phyloP scores from a whole-genome alignment of 306 rosid genomes.

The Rubus idaeus region DNA sequence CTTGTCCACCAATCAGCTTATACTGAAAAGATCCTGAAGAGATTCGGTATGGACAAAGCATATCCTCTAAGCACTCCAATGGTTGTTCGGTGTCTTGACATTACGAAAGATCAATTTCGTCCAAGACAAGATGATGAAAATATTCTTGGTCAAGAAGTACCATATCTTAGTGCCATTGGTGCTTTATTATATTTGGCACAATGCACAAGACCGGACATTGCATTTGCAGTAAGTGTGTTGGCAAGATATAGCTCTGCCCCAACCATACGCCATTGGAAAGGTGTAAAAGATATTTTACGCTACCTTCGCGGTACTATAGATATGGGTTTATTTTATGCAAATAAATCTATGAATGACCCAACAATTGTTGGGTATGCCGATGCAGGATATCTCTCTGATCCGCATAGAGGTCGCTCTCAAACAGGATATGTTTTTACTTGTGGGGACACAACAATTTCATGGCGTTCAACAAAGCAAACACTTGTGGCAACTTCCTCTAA shows the following conservation, averaged over 20 bases:
- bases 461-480: too few species aligned
- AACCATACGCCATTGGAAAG: not conserved
- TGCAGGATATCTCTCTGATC: too few species aligned
- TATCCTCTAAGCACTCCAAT: not conserved
- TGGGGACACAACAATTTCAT: not conserved
- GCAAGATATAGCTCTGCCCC: not conserved
- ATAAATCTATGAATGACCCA: not conserved
- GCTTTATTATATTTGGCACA: not conserved
- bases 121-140: not conserved
- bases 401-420: not conserved
- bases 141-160: not conserved
- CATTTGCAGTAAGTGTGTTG: not conserved
- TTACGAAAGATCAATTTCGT: not conserved
- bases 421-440: not conserved
- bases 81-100: not conserved
- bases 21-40: too few species aligned
- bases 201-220: not conserved
- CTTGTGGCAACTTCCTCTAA: not conserved
- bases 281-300: not conserved
- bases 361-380: not conserved
- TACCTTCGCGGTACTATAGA: not conserved
- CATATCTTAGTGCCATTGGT: not conserved
- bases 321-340: not conserved
- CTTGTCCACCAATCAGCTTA: not conserved
- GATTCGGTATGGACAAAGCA: too few species aligned